Evolutionary conservation across 179 eudicot species (phyloP), one percentile per base, ranked within the genome.

Genomic region (Beta macrorhiza): DNA sequence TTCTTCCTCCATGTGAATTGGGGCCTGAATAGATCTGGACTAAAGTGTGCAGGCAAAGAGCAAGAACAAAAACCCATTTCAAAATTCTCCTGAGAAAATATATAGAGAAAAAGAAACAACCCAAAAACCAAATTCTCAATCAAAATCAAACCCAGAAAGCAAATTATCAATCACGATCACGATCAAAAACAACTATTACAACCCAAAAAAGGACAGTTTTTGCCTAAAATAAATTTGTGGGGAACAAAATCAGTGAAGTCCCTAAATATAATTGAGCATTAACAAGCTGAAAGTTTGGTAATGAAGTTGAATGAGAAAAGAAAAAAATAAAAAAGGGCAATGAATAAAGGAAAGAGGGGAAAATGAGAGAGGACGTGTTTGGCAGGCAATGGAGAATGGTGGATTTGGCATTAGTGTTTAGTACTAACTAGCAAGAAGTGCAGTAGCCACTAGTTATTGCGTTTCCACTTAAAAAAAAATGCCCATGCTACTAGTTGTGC

Each of bases 11-110:
- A 76, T 10, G 84, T 58, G 52, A 86, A 75, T 65, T 79, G 90
- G 42, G 84, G 86, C 72, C 67, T 90, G 52, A 53, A 77, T 63
- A 82, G 79, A 87, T 90, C 88, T 83, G 84, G 78, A 77, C 71
- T 86, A 32, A 89, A 85, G 83, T 81, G 80, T 49, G 89, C 87
- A 74, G 90, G 73, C n/a, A 83, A 81, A 57, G 92, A 84, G 67
- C 89, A 83, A 44, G 90, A 64, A 86, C 92, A 89, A 7, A 88
- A 79, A 47, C 92, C 96, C 98, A 94, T 82, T 59, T 7, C 37
- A 7, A 5, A 57, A 44, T 32, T 59, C 37, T 76, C 44, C 63
- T 32, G 1, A 10, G 16, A 16, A 44, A 42, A 16, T 61, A 19
- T 3, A 20, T 51, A 22, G 22, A 14, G 64, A 61, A 64, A 19